Evolutionary conservation across 2,329 filamentous ascomycete species (phyloP).

Genomic region (Orbilia blumenaviensis): DNA sequence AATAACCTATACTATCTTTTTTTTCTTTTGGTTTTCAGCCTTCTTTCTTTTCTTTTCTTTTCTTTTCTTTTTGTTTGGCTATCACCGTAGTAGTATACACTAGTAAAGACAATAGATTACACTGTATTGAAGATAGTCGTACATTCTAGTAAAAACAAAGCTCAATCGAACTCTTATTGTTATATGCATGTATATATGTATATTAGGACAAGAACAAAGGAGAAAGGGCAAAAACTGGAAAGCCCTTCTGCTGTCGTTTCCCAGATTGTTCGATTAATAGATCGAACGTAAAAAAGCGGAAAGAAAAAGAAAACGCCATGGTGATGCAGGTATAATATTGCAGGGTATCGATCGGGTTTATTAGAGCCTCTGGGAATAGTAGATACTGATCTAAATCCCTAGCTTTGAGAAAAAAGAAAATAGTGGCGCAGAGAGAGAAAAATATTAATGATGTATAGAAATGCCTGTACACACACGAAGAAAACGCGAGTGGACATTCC

Average conservation of each 20-base stretch:
- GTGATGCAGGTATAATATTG: neutral
- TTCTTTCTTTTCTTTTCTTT: too few relatives aligned
- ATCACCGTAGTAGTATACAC: too few relatives aligned
- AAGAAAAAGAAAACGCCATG: neutral
- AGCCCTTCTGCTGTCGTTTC: too few relatives aligned
- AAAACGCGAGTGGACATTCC: constrained; percentile 39
- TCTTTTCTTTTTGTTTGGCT: too few relatives aligned
- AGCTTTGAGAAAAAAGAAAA: too few relatives aligned
- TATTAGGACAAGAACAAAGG: too few relatives aligned
- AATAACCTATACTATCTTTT: too few relatives aligned
- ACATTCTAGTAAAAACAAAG: neutral
- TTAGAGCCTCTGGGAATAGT: neutral
- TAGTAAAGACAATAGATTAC: neutral
- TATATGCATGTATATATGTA: too few relatives aligned
- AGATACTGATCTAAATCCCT: neutral
- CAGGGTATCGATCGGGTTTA: neutral
- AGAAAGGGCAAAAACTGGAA: too few relatives aligned
- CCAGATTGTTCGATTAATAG: too few relatives aligned
- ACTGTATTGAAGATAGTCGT: neutral
- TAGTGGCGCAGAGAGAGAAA: constrained; percentile 16
- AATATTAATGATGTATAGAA: constrained; percentile 33
- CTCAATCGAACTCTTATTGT: too few relatives aligned
- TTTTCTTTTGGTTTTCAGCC: too few relatives aligned
- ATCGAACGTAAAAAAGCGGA: neutral
- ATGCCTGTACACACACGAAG: constrained; percentile 7